Evolutionary conservation across 129 eudicot species (phyloP).

Genomic region (Mikania micrantha): DNA sequence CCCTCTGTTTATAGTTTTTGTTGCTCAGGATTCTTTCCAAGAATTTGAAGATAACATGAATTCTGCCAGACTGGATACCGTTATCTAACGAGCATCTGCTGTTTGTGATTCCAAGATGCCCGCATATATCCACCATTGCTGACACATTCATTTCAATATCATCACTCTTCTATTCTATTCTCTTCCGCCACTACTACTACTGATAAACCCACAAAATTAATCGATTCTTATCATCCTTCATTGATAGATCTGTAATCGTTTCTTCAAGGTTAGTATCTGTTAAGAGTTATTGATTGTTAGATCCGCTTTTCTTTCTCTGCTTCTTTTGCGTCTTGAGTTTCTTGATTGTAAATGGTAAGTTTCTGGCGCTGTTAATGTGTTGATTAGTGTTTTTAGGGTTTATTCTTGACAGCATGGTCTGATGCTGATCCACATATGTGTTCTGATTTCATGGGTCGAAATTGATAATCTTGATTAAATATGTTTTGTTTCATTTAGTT

Average conservation of each 20-base stretch:
- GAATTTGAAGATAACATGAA: no score
- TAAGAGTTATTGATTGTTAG: not conserved
- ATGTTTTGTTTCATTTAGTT: not conserved
- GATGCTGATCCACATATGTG: not conserved
- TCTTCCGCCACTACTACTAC: not conserved
- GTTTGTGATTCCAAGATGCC: slow-evolving; percentile 2
- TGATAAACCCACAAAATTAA: not conserved
- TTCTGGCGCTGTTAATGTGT: not conserved
- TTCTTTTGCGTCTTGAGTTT: not conserved
- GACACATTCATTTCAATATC: no score
- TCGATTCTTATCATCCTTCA: not conserved
- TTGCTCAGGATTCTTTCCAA: no score
- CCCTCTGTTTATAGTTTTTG: no score
- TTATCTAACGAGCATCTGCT: slow-evolving; percentile 27
- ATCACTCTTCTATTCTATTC: not conserved
- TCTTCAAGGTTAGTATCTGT: not conserved
- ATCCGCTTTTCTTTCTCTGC: not conserved
- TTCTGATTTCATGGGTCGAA: not conserved
- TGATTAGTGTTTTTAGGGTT: slow-evolving; percentile 3
- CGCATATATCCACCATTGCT: slow-evolving; percentile 6
- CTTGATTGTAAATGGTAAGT: not conserved
- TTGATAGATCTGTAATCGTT: slow-evolving; percentile 1
- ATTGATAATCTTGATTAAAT: not conserved
- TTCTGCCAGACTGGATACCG: slow-evolving; percentile 16
- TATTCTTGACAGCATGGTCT: not conserved